These are phyloP conservation scores for Hypseocharis bilobata DNA, from an alignment of 441 rosid species.

Conservation along the genomic window DNA sequence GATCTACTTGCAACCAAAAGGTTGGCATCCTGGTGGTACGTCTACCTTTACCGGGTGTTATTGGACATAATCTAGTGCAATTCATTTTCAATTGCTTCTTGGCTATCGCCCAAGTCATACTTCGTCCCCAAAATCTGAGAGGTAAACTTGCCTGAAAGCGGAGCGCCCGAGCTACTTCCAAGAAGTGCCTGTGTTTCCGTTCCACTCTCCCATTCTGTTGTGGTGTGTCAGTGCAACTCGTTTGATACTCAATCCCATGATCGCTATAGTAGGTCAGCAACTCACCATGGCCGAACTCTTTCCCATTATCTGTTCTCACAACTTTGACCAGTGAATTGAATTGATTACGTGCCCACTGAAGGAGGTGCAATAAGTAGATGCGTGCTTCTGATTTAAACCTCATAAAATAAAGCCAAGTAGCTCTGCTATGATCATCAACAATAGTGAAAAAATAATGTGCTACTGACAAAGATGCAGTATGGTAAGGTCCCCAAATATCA, in stretches of 20 bases:
- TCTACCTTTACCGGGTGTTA: too few species aligned
- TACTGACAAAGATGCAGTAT: neutral
- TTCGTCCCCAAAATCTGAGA: neutral
- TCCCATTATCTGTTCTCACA: neutral
- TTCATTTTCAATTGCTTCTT: too few species aligned
- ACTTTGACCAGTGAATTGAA: neutral
- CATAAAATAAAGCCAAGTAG: neutral
- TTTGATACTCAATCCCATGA: neutral
- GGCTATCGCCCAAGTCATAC: too few species aligned
- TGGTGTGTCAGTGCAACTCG: neutral
- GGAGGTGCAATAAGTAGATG: neutral
- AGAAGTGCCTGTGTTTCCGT: neutral
- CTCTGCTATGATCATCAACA: neutral
- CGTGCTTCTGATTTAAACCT: neutral
- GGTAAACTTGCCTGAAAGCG: neutral
- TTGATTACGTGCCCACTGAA: neutral
- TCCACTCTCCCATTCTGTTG: slow-evolving; percentile 7
- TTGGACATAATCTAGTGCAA: too few species aligned
- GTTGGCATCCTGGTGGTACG: too few species aligned
- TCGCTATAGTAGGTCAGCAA: neutral
- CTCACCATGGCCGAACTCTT: neutral
- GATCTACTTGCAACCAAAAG: too few species aligned
- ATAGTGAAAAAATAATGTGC: slow-evolving; percentile 2
- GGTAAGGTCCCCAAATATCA: slow-evolving; percentile 4
- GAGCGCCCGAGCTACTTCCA: neutral